Evolutionary conservation across 2,329 filamentous ascomycete species (phyloP), one percentile per base, ranked within the genome.

Genomic region (Cucurbitaria berberidis): DNA sequence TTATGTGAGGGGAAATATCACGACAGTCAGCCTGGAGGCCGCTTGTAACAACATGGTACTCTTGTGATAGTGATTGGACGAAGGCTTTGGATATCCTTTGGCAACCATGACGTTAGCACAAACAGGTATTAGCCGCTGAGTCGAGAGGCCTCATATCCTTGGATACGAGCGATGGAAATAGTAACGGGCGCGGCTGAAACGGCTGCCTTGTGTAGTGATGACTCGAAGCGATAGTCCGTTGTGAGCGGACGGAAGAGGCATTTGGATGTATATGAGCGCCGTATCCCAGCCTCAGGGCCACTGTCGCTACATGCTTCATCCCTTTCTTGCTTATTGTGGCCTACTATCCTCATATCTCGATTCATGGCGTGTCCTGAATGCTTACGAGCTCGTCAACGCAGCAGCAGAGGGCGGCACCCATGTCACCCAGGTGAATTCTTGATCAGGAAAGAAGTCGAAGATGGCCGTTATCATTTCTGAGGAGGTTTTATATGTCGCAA

Each of bases 201-300:
- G 48, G 62, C 51, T 65, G 64, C 62, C 64, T 67, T 58, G 55
- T 52, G 41, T 18, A 16, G 30, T 32, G 43, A 58, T 53, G 57
- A 55, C 51, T 54, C 45, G 51, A 43, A 27, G 29, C 45, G 32
- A 27, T 26, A 40, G 26, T 49, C 40, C 45, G 47, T 46, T 49
- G 43, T 46, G 43, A 46, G 49, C 47, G 39, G 53, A 34, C 44
- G 50, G 34, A 34, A 39, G 51, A 45, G 41, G 39, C 35, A 38
- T 13, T 19, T n/a, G 26, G 24, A 36, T 58, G 58, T 65, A 64
- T 57, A 45, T 53, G 26, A 49, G 40, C 15, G 15, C 29, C 4
- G 3, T 4, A 21, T 42, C 44, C 47, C 45, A 49, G 45, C 48
- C 42, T 16, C 24, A 29, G 18, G 40, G 40, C 16, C 15, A 19